Conservation (phyloP, 345 rosid species). For the Acer campestre region DNA sequence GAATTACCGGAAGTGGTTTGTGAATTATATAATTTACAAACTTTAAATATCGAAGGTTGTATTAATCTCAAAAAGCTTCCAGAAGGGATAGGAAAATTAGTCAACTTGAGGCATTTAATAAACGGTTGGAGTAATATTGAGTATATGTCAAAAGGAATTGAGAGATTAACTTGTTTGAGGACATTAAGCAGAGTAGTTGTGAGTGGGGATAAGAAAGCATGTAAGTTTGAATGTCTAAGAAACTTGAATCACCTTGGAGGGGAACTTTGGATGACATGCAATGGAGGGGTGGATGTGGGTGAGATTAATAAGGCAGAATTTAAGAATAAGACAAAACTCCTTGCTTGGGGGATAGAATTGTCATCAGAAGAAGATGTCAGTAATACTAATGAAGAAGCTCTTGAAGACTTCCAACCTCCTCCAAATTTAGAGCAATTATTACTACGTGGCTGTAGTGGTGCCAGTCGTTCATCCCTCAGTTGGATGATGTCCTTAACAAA, state of each 20-base stretch:
- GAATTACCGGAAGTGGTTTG: not conserved
- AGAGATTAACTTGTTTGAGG: not conserved
- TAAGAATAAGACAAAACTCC: not conserved
- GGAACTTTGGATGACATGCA: not conserved
- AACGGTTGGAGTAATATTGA: not conserved
- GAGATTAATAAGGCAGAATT: not conserved
- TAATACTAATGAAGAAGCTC: not conserved
- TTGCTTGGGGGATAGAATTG: not conserved
- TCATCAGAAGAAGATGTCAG: not conserved
- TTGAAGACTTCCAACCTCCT: slow-evolving; percentile 3
- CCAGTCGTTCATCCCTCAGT: not conserved
- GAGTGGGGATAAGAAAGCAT: not conserved
- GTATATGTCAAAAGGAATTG: not conserved
- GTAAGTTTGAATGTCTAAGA: not conserved
- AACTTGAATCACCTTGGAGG: slow-evolving; percentile 3
- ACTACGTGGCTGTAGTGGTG: fast-evolving
- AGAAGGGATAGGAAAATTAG: not conserved
- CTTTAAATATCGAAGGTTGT: not conserved
- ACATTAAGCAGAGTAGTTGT: not conserved
- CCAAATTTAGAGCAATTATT: not conserved
- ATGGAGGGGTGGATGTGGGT: not conserved
- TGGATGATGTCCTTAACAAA: slow-evolving; percentile 2
- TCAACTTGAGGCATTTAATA: not conserved
- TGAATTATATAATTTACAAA: not conserved
- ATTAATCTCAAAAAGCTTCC: not conserved